Base-by-base conservation (phyloP, 148 eudicot species). In the Camellia granthamiana region DNA sequence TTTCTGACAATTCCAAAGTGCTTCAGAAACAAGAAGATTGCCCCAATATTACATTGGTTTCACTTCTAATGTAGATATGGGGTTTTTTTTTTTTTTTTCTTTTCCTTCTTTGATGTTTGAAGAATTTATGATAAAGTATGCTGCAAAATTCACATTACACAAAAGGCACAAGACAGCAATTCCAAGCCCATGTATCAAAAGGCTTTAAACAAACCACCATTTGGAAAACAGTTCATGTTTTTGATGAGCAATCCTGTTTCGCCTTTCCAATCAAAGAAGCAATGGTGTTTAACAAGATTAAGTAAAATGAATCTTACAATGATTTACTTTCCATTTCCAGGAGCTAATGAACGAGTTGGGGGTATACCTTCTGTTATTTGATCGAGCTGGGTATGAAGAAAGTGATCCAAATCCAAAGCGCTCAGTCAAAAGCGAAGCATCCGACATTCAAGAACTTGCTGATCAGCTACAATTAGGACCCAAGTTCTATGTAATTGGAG, bases 301-400 rank as follows among this genome's bases (percentile, higher is more conserved):
- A 51, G 13, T 60, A 59, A 76, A 15, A 46, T 3, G 58, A 43
- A 21, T 16, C 85, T 83, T 80, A 81, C 81, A 83, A 21, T 83
- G 75, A 60, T 81, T 75, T 80, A 80, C 85, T 81, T 88, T 89
- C 55, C 89, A 90, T 81, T 88, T 89, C 55, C 89, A 90, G 93
- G 93, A 84, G 49, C 83, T 90, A 59, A 87, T 89, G 75, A 84
- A 89, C 59, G 83, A 81, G 77, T 76, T 87, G 85, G 88, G 87
- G 84, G 80, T 90, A 69, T 85, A 87, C 81, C 88, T 90, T 77
- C 77, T 90, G 80, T 78, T 87, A 13, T 90, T 86, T 69, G 93
- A 90, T 80, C 81, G 93, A 80, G 91, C 93, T 0, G 93, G 93
- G 54, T 90, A 90, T 61, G 93, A 87, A 30, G 93, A 90, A 30